Evolutionary conservation across 2,329 filamentous ascomycete species (phyloP).

Genomic region (Sarocladium strictum): DNA sequence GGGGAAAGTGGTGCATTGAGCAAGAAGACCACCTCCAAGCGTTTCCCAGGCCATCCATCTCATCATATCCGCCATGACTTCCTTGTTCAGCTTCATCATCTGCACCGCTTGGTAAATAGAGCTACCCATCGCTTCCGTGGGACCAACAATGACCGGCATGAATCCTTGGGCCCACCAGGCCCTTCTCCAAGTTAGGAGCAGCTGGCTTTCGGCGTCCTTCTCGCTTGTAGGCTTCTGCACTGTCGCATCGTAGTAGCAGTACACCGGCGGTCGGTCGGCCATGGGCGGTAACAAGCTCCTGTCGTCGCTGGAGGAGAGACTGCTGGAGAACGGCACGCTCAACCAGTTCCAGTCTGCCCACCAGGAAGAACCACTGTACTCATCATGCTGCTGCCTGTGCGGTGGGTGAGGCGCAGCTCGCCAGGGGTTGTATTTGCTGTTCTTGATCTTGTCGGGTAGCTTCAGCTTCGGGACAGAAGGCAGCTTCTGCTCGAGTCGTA

Average conservation of each 20-base stretch:
- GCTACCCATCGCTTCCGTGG: constrained; percentile 76
- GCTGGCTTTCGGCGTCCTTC: constrained; percentile 66
- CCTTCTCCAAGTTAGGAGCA: constrained; percentile 81
- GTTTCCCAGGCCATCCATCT: constrained; percentile 90
- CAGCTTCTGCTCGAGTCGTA: constrained; percentile 20
- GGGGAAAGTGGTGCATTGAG: constrained; percentile 74
- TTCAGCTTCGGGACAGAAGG: constrained; percentile 39
- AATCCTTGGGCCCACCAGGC: constrained; percentile 97
- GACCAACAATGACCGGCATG: constrained; percentile 72
- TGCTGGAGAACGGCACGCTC: constrained; percentile 75
- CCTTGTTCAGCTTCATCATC: constrained; percentile 50
- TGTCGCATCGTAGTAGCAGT: constrained; percentile 82
- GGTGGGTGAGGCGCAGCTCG: constrained; percentile 64
- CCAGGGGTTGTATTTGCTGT: constrained; percentile 59
- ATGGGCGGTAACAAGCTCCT: constrained; percentile 78
- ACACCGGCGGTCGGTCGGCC: constrained; percentile 64
- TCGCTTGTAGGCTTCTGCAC: constrained; percentile 55
- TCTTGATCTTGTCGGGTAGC: constrained; percentile 30
- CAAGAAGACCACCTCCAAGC: constrained; percentile 78
- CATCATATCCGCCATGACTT: constrained; percentile 65
- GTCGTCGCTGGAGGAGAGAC: constrained; percentile 73
- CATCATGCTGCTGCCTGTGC: constrained; percentile 70
- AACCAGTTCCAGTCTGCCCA: constrained; percentile 87
- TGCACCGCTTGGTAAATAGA: constrained; percentile 70
- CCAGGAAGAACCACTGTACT: constrained; percentile 74